These are phyloP conservation scores for Emericellopsis atlantica DNA, from an alignment of 2,329 filamentous ascomycete genomes.

Conservation along the genomic window DNA sequence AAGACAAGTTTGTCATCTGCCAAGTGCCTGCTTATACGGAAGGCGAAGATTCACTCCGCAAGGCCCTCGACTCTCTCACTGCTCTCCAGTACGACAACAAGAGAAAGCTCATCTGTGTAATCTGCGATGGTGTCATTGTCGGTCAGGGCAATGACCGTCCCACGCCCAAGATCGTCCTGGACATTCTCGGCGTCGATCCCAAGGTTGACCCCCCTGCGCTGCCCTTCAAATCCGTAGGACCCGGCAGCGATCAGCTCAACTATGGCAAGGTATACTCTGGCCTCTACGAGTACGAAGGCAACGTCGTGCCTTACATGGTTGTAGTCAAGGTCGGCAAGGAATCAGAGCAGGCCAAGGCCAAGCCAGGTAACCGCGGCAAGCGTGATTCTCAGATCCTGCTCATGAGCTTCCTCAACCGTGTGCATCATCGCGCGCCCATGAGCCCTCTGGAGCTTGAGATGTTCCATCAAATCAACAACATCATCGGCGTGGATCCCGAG, in stretches of 20 bases:
- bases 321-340: constrained; percentile 96
- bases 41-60: constrained; percentile 86
- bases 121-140: constrained; percentile 95
- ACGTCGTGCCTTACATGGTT: constrained; percentile 92
- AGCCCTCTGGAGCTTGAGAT: constrained; percentile 92
- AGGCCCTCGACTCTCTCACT: constrained; percentile 87
- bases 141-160: constrained; percentile 92
- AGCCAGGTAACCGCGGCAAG: constrained; percentile 96
- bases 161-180: constrained; percentile 93
- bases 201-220: constrained; percentile 92
- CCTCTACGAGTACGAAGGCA: constrained; percentile 93
- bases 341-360: constrained; percentile 79
- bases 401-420: constrained; percentile 96
- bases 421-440: constrained; percentile 91
- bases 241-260: constrained; percentile 85
- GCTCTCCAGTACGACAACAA: constrained; percentile 97
- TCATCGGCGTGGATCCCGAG: constrained; percentile 95
- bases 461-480: constrained; percentile 98
- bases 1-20: constrained; percentile 98
- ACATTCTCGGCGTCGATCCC: constrained; percentile 92
- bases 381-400: constrained; percentile 93
- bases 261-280: constrained; percentile 98
- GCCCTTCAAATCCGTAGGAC: constrained; percentile 85
- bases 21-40: constrained; percentile 97
- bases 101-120: constrained; percentile 88